Evolutionary conservation across 2,329 filamentous ascomycete species (phyloP).

Genomic region (Aureobasidium sp.): DNA sequence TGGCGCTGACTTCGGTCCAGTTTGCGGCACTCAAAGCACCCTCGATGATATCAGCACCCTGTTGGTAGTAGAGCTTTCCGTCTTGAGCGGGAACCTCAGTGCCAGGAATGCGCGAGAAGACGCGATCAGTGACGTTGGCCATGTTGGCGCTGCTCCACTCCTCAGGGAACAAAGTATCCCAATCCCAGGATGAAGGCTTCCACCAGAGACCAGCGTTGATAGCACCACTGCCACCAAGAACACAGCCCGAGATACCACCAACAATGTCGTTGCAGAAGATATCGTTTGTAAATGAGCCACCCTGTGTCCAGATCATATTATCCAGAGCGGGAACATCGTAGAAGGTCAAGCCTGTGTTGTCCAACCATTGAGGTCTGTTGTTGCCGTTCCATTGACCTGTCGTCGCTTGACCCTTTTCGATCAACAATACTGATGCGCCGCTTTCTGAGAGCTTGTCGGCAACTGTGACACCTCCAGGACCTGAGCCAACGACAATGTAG

Average conservation of each 20-base stretch:
- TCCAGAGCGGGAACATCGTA: constrained; percentile 14
- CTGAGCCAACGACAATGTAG: constrained; percentile 13
- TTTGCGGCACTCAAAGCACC: constrained; percentile 47
- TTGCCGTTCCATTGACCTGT: constrained; percentile 11
- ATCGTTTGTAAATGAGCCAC: constrained; percentile 11
- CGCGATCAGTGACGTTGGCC: constrained; percentile 37
- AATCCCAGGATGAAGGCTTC: constrained; percentile 47
- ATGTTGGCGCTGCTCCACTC: constrained; percentile 49
- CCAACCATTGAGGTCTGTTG: constrained; percentile 6
- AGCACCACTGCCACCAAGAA: constrained; percentile 46
- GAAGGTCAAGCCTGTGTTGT: constrained; percentile 3
- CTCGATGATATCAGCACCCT: constrained; percentile 11
- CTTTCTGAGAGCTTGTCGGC: constrained; percentile 14
- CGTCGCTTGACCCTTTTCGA: constrained; percentile 6
- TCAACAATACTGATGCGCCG: constrained; percentile 1
- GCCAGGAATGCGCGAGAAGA: constrained; percentile 39
- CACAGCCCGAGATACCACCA: constrained; percentile 35
- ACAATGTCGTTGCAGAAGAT: constrained; percentile 11
- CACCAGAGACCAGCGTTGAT: constrained; percentile 51
- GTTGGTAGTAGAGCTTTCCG: constrained; percentile 5
- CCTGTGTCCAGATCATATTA: constrained; percentile 10
- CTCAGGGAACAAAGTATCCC: constrained; percentile 42
- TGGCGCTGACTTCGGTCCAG: constrained; percentile 43
- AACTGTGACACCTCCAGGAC: constrained; percentile 9
- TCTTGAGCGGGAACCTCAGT: constrained; percentile 32